Conservation (phyloP, 1,284 basidiomycete genomes). For the Leccinum subfulvum region DNA sequence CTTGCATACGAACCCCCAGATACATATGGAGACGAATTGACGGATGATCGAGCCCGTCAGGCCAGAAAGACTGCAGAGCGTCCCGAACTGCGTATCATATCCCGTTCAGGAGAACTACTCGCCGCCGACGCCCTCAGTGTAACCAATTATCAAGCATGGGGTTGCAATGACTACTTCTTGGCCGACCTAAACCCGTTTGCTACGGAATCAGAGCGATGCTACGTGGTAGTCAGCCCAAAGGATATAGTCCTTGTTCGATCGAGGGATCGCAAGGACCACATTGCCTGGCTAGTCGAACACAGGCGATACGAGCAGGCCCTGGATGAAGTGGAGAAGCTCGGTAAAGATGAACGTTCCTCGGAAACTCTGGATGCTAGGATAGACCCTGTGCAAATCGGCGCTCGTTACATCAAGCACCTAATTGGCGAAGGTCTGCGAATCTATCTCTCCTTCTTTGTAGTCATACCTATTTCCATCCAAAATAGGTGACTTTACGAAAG, state of each 20-base stretch:
- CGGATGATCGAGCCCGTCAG: slow-evolving; percentile 68
- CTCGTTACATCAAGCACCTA: slow-evolving; percentile 81
- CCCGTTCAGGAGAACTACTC: slow-evolving; percentile 85
- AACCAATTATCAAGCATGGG: slow-evolving; percentile 77
- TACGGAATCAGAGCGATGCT: slow-evolving; percentile 43
- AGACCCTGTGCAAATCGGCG: slow-evolving; percentile 77
- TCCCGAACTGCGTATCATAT: slow-evolving; percentile 92
- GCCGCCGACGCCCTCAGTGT: slow-evolving; percentile 85
- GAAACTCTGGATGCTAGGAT: slow-evolving; percentile 36
- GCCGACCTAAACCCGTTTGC: slow-evolving; percentile 42
- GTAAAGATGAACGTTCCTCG: slow-evolving; percentile 24
- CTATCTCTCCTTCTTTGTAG: background rate
- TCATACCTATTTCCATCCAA: slow-evolving; percentile 1
- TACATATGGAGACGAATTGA: slow-evolving; percentile 64
- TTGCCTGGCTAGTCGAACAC: slow-evolving; percentile 90
- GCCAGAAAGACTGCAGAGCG: slow-evolving; percentile 80
- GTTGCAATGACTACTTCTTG: slow-evolving; percentile 90
- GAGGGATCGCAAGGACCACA: slow-evolving; percentile 87
- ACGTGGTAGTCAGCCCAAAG: slow-evolving; percentile 83
- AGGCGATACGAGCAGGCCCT: slow-evolving; percentile 88
- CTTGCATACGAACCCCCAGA: slow-evolving; percentile 81
- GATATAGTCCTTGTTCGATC: slow-evolving; percentile 86
- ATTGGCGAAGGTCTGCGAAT: slow-evolving; percentile 62
- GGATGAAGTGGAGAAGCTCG: slow-evolving; percentile 72
- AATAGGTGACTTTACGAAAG: slow-evolving; percentile 76